Percentiles rank a stretch among this genome's conserved stretches.
Conservation (phyloP, 192 early-diverging fungal species). For the Coemansia sp. region DNA sequence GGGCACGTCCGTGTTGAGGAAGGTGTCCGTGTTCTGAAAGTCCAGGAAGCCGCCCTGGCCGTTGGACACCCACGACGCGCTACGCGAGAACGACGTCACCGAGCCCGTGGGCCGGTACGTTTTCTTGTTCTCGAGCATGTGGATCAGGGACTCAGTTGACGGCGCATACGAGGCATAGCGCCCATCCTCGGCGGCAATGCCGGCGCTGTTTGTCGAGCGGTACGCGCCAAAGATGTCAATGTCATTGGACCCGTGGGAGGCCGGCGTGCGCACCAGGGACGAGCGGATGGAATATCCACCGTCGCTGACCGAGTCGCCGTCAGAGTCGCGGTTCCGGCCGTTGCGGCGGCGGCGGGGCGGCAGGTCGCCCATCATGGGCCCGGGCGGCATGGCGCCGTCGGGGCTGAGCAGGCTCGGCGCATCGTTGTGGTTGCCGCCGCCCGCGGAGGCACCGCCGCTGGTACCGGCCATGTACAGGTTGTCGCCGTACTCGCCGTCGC, state of each 20-base stretch:
- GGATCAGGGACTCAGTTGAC: constrained; percentile 62
- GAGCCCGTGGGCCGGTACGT: constrained; percentile 52
- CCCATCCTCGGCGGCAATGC: constrained; percentile 50
- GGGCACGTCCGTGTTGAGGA: constrained; percentile 41
- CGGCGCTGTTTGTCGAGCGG: constrained; percentile 27
- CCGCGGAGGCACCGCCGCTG: too few relatives aligned
- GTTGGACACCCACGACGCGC: constrained; percentile 53
- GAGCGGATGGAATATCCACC: constrained; percentile 51
- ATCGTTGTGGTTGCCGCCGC: constrained; percentile 18
- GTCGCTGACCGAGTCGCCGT: constrained; percentile 51
- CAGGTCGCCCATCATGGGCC: constrained; percentile 44
- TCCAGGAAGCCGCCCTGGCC: constrained; percentile 48
- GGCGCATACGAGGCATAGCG: constrained; percentile 65
- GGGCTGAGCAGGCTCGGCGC: constrained; percentile 43
- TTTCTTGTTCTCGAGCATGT: constrained; percentile 62
- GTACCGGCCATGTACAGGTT: constrained; percentile 43
- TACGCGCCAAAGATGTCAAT: constrained; percentile 52
- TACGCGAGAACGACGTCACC: constrained; percentile 54
- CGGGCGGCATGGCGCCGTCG: constrained; percentile 43
- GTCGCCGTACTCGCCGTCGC: constrained; percentile 37
- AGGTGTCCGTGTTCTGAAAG: constrained; percentile 49
- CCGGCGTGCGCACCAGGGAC: constrained; percentile 53
- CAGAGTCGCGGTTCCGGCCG: constrained; percentile 47
- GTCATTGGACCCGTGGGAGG: constrained; percentile 46
- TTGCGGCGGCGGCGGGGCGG: constrained; percentile 45